These are phyloP conservation scores for Echium plantagineum DNA, from an alignment of 257 asterid genomes.

Conservation along the genomic window DNA sequence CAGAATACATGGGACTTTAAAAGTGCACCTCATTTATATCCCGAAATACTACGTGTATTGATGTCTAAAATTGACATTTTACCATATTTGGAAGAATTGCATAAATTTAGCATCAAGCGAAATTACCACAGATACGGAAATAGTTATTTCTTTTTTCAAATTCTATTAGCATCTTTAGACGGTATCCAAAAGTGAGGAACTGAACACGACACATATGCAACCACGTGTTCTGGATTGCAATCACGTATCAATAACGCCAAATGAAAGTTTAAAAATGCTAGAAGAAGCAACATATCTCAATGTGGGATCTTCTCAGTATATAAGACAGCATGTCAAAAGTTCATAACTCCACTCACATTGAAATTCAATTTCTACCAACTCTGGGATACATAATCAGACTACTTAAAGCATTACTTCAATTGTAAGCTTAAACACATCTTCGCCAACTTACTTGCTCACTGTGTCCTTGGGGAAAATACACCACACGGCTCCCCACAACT, in stretches of 20 bases:
- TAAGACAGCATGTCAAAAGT: background rate
- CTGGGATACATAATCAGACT: too few species aligned
- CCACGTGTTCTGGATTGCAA: background rate
- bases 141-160: too few species aligned
- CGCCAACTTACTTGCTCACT: constrained; percentile 49
- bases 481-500: constrained; percentile 66
- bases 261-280: background rate
- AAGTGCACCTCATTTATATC: background rate
- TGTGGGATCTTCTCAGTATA: background rate
- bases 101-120: too few species aligned
- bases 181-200: background rate
- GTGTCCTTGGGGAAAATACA: constrained; percentile 78
- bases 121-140: too few species aligned
- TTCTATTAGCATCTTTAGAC: background rate
- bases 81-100: background rate
- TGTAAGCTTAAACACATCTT: background rate
- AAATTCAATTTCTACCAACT: background rate
- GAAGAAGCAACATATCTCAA: background rate
- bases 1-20: background rate
- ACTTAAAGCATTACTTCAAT: too few species aligned
- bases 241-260: background rate
- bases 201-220: background rate
- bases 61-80: too few species aligned
- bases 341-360: background rate
- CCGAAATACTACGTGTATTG: background rate